Conservation (phyloP, 129 eudicot genomes). For the Heracleum sosnowskyi region DNA sequence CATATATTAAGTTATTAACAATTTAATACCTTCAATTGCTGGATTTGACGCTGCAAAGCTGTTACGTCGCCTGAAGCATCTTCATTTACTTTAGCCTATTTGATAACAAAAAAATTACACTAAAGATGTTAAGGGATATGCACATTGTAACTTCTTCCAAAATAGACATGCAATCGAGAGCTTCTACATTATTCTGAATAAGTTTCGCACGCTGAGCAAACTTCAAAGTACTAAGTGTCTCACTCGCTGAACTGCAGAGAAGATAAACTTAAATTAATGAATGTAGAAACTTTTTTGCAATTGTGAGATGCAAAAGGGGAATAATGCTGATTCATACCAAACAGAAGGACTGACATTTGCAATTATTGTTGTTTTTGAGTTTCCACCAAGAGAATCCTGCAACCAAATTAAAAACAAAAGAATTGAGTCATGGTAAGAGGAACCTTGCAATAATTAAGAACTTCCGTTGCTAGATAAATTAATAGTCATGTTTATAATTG, state of each 20-base stretch:
- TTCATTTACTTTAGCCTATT: conserved; percentile 82
- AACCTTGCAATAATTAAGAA: conserved; percentile 3
- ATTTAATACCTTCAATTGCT: conserved; percentile 52
- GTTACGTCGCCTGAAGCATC: conserved; percentile 73
- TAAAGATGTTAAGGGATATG: not conserved
- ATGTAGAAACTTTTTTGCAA: not conserved
- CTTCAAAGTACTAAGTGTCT: conserved; percentile 80
- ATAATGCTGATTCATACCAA: conserved; percentile 39
- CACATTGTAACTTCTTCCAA: not conserved
- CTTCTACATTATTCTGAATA: conserved; percentile 81
- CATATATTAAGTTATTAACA: not conserved
- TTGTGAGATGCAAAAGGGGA: not conserved
- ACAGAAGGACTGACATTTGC: conserved; percentile 91
- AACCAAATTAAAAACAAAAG: conserved; percentile 17
- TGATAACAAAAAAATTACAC: conserved; percentile 17
- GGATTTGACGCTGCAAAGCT: conserved; percentile 79
- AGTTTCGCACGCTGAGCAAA: conserved; percentile 97
- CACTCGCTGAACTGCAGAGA: conserved; percentile 62
- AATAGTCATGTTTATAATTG: conserved; percentile 18
- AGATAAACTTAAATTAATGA: conserved; percentile 12
- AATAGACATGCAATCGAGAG: conserved; percentile 7
- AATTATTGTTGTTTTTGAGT: conserved; percentile 82
- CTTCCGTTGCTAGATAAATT: conserved; percentile 8
- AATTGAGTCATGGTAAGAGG: conserved; percentile 1
- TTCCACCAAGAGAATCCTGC: conserved; percentile 97